Percentiles rank a stretch among this genome's conserved stretches.
Evolutionary conservation across 2,329 filamentous ascomycete species (phyloP).

Genomic region (Fusarium sp.): DNA sequence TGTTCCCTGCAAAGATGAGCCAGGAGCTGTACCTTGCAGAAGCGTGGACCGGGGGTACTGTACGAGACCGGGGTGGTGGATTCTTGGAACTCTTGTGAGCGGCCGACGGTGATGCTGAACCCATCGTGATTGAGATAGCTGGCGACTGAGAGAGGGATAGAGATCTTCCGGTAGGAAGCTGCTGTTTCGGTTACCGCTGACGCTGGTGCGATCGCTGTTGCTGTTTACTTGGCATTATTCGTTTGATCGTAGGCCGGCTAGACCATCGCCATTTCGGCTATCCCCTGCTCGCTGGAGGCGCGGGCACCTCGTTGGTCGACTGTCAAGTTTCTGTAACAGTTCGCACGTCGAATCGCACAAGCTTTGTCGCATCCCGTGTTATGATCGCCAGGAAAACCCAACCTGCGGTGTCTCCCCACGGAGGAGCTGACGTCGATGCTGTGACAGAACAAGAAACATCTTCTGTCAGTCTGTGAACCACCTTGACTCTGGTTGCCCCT

Average conservation of each 20-base stretch:
- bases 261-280: slow-evolving; percentile 11
- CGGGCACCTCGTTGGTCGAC: slow-evolving; percentile 22
- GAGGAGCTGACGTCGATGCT: slow-evolving; percentile 17
- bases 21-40: slow-evolving; percentile 41
- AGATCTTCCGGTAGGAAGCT: background rate
- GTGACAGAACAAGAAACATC: slow-evolving; percentile 19
- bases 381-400: slow-evolving; percentile 38
- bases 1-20: slow-evolving; percentile 32
- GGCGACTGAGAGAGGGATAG: background rate
- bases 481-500: slow-evolving; percentile 18
- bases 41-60: slow-evolving; percentile 15
- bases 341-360: slow-evolving; percentile 24
- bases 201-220: background rate
- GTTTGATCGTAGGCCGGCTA: slow-evolving; percentile 10
- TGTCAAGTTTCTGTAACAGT: slow-evolving; percentile 30
- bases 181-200: slow-evolving; percentile 23
- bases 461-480: slow-evolving; percentile 12
- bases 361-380: slow-evolving; percentile 17
- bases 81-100: slow-evolving; percentile 16
- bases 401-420: slow-evolving; percentile 34
- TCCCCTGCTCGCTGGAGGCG: slow-evolving; percentile 11
- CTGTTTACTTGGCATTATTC: background rate
- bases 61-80: slow-evolving; percentile 1
- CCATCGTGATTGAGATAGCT: background rate
- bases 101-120: slow-evolving; percentile 7